Evolutionary conservation across 2,329 filamentous ascomycete species (phyloP).

Genomic region (Rutstroemia sp.): DNA sequence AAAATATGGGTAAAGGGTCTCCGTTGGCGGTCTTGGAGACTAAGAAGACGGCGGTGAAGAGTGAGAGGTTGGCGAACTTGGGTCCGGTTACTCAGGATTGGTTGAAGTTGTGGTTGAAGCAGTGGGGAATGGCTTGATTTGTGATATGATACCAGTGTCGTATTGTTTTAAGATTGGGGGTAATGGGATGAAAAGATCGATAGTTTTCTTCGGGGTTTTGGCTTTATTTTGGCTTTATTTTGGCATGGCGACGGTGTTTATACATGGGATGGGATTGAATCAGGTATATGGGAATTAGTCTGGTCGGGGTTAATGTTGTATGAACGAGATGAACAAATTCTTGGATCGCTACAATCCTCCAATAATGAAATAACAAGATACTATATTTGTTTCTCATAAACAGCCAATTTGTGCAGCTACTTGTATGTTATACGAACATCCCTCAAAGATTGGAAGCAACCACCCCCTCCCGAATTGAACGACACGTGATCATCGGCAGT

Average conservation of each 20-base stretch:
- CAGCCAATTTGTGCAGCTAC: too few relatives aligned
- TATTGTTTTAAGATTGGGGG: neutral
- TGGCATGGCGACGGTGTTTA: neutral
- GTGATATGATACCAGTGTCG: neutral
- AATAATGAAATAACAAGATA: too few relatives aligned
- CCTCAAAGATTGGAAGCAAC: too few relatives aligned
- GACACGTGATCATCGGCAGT: too few relatives aligned
- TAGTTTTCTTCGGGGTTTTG: neutral
- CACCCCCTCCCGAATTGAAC: too few relatives aligned
- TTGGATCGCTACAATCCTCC: too few relatives aligned
- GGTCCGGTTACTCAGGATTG: conserved; percentile 26
- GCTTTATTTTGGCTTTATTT: neutral
- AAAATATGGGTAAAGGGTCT: conserved; percentile 14
- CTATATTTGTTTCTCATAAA: too few relatives aligned
- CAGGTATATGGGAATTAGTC: too few relatives aligned
- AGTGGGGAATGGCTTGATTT: conserved; percentile 26
- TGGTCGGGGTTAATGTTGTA: too few relatives aligned
- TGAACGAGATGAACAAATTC: too few relatives aligned
- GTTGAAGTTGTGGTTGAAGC: conserved; percentile 31
- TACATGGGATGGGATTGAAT: neutral
- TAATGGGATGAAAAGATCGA: neutral
- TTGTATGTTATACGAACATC: too few relatives aligned
- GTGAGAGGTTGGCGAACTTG: conserved; percentile 24
- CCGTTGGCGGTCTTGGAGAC: conserved; percentile 9
- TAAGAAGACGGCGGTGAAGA: conserved; percentile 16